Percentiles rank a stretch among this genome's conserved stretches.
phyloP scores from a whole-genome alignment of 202 grass and related monocot species.

The Brachypodium distachyon region DNA sequence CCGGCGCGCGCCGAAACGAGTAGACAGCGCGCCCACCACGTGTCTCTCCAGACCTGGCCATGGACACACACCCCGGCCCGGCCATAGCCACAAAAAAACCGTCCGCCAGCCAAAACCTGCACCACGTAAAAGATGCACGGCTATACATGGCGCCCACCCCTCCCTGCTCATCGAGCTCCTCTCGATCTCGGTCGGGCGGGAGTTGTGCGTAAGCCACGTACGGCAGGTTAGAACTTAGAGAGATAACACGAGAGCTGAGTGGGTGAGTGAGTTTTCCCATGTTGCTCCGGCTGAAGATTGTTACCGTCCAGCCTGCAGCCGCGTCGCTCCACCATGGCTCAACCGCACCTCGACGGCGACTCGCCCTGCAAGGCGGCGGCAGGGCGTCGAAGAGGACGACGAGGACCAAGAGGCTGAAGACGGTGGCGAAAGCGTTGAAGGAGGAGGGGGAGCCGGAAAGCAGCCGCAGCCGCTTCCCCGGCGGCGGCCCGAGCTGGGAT shows the following conservation, averaged over 20 bases:
- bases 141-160: constrained; percentile 16
- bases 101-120: neutral
- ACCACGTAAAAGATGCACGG: constrained; percentile 67
- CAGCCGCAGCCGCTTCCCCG: constrained; percentile 50
- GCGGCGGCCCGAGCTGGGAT: constrained; percentile 63
- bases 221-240: neutral
- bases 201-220: no score
- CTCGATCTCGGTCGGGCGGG: no score
- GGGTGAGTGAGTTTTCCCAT: constrained; percentile 36
- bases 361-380: neutral
- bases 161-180: neutral
- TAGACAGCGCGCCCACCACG: constrained; percentile 44
- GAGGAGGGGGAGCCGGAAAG: constrained; percentile 51
- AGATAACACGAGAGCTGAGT: neutral
- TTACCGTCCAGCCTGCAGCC: constrained; percentile 30
- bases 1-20: constrained; percentile 24
- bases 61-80: neutral
- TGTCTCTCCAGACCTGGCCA: constrained; percentile 10
- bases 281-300: constrained; percentile 52
- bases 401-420: neutral
- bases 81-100: constrained; percentile 48
- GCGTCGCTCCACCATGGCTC: neutral
- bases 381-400: neutral
- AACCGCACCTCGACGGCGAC: neutral
- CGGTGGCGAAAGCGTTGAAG: constrained; percentile 50